Percentiles rank a stretch among this genome's conserved stretches.
These are phyloP conservation scores for Rosa lucieae DNA, from an alignment of 306 rosid genomes.

Conservation along the genomic window DNA sequence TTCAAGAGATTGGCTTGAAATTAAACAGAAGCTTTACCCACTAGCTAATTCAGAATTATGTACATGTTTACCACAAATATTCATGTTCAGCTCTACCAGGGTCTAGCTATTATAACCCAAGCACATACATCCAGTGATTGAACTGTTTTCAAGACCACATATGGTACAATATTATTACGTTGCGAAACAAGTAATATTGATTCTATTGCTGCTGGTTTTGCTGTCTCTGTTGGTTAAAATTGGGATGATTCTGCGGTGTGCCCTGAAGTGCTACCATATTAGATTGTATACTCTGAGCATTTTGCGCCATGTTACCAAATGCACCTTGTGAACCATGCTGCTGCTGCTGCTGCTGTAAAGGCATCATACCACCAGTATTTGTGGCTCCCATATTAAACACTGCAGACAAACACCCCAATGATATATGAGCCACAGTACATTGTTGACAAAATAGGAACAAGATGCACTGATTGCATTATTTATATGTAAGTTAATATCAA, in stretches of 20 bases:
- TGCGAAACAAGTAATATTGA: background rate
- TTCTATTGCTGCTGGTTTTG: conserved; percentile 73
- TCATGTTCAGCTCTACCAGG: background rate
- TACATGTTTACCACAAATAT: background rate
- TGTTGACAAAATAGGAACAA: conserved; percentile 1
- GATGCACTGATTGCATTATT: background rate
- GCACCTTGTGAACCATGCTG: conserved; percentile 63
- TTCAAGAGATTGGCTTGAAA: background rate
- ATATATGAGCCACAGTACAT: conserved; percentile 7
- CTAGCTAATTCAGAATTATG: background rate
- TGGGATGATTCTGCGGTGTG: conserved; percentile 71
- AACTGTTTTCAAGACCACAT: background rate
- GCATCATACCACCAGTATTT: conserved; percentile 77
- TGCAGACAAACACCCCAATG: conserved; percentile 39
- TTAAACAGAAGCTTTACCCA: background rate
- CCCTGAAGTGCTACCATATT: conserved; percentile 71
- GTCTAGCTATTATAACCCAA: background rate
- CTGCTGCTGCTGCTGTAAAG: conserved; percentile 59
- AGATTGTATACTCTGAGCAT: conserved; percentile 78
- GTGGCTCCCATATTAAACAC: conserved; percentile 85
- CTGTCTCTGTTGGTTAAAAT: conserved; percentile 84
- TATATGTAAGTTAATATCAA: background rate
- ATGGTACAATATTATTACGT: background rate
- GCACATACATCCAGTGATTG: no score
- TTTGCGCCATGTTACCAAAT: conserved; percentile 65